Evolutionary conservation across 129 eudicot species (phyloP).

Genomic region (Centaurea solstitialis): DNA sequence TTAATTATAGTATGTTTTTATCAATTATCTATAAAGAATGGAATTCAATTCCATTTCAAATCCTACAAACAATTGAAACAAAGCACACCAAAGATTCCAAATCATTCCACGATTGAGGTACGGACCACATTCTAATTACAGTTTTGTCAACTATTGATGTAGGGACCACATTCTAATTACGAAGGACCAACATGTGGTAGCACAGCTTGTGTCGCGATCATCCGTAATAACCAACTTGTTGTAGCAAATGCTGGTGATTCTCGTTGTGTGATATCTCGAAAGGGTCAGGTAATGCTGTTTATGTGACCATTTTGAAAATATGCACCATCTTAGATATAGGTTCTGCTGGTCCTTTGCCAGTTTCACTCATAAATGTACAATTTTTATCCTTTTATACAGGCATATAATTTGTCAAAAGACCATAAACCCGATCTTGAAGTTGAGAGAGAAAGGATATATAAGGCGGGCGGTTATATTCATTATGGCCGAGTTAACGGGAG

Average conservation of each 20-base stretch:
- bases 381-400: slow-evolving; percentile 47
- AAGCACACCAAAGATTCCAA: too few relatives aligned
- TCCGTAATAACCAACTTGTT: slow-evolving; percentile 55
- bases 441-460: slow-evolving; percentile 80
- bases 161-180: slow-evolving; percentile 65
- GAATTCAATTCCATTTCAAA: too few relatives aligned
- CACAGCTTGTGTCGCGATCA: slow-evolving; percentile 91
- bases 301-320: background rate
- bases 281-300: slow-evolving; percentile 64
- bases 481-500: slow-evolving; percentile 90
- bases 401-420: slow-evolving; percentile 74
- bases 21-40: too few relatives aligned
- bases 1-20: too few relatives aligned
- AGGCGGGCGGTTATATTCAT: slow-evolving; percentile 86
- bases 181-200: slow-evolving; percentile 79
- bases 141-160: background rate
- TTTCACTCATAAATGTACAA: slow-evolving; percentile 8
- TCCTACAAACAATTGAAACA: too few relatives aligned
- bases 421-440: slow-evolving; percentile 85
- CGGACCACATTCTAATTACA: slow-evolving; percentile 60
- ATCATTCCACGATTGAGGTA: slow-evolving; percentile 1
- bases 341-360: background rate
- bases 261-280: slow-evolving; percentile 86
- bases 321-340: background rate
- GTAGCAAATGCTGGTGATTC: slow-evolving; percentile 99